phyloP scores from a whole-genome alignment of 768 basidiomycete genomes.

The Rhodotorula graminis region DNA sequence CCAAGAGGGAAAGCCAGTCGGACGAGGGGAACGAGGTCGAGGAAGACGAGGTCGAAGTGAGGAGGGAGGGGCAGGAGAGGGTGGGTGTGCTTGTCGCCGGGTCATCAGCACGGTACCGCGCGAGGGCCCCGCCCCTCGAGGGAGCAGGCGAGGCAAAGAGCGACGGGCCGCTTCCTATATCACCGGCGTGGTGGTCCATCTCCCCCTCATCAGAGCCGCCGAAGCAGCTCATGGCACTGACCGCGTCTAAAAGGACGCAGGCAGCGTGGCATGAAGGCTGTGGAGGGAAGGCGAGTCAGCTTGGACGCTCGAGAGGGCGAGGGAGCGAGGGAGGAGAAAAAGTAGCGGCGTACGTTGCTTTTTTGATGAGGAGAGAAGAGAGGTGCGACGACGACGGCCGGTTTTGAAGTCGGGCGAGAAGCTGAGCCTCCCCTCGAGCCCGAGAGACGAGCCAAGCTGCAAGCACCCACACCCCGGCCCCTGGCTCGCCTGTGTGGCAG shows the following conservation, averaged over 20 bases:
- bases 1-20: too few species aligned
- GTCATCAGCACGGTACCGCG: constrained; percentile 28
- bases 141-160: constrained; percentile 5
- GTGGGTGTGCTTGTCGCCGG: background rate
- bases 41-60: background rate
- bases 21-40: background rate
- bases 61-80: background rate
- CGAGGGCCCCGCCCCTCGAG: constrained; percentile 8
- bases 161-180: constrained; percentile 29
- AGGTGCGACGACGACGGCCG: background rate
- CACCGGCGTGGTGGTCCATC: constrained; percentile 5
- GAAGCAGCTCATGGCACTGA: constrained; percentile 28
- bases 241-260: constrained; percentile 23
- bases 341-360: constrained; percentile 9
- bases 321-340: background rate
- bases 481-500: too few species aligned
- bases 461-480: too few species aligned
- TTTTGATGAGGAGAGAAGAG: background rate
- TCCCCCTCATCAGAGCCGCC: constrained; percentile 20
- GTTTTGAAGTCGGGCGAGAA: too few species aligned
- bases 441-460: too few species aligned
- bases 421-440: too few species aligned
- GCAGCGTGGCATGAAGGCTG: constrained; percentile 33
- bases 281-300: background rate
- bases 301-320: background rate